Percentiles rank a stretch among this genome's conserved stretches.
These are phyloP conservation scores for Fraxinus ornus DNA, from an alignment of 305 asterid species.

Conservation along the genomic window DNA sequence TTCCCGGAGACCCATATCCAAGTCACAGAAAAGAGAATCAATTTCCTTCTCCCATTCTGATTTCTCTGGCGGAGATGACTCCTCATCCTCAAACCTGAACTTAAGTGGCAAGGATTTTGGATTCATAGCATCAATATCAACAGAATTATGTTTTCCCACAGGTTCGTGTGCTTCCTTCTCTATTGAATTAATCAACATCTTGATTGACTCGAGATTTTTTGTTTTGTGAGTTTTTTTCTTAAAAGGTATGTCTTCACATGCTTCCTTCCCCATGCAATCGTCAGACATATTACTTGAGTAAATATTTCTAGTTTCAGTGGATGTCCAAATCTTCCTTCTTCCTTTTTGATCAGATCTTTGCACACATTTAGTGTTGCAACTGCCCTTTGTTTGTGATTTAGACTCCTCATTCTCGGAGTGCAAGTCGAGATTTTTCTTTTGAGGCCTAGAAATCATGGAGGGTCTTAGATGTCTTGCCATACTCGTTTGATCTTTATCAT, in stretches of 20 bases:
- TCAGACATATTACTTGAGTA: conserved; percentile 28
- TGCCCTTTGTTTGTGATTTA: not conserved
- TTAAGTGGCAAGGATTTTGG: conserved; percentile 34
- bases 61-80: conserved; percentile 30
- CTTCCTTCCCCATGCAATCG: conserved; percentile 30
- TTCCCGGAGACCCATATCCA: conserved; percentile 36
- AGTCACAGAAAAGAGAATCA: conserved; percentile 40
- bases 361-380: not conserved
- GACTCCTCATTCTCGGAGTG: not conserved
- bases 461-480: not conserved
- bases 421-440: not conserved
- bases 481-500: not conserved
- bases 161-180: not conserved
- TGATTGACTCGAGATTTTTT: conserved; percentile 5
- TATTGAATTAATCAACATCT: conserved; percentile 12
- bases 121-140: conserved; percentile 18
- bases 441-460: not conserved
- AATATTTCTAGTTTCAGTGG: not conserved
- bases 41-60: conserved; percentile 40
- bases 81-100: conserved; percentile 59
- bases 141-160: conserved; percentile 13
- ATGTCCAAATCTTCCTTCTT: not conserved
- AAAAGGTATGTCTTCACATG: not conserved
- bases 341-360: not conserved
- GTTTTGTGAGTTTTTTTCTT: not conserved